Conservation (phyloP, 1,284 basidiomycete genomes). For the Vanrija sp. region DNA sequence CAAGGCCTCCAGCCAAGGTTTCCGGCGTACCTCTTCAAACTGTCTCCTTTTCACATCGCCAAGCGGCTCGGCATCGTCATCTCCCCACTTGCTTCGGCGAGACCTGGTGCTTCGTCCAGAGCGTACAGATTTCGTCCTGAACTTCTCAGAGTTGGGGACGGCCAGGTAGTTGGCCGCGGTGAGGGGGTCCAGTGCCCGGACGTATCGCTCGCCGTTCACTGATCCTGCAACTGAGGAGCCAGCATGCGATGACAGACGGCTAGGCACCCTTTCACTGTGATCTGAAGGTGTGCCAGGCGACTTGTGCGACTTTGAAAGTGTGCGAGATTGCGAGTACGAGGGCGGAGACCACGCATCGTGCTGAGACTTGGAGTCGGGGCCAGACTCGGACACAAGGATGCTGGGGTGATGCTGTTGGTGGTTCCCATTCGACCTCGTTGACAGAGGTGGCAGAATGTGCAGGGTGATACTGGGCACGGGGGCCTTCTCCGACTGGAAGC, state of each 20-base stretch:
- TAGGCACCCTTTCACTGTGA: no score
- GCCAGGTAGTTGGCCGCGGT: constrained; percentile 9
- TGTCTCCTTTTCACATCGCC: constrained; percentile 35
- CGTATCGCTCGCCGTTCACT: no score
- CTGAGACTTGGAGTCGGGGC: no score
- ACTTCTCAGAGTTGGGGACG: constrained; percentile 13
- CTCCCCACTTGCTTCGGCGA: constrained; percentile 39
- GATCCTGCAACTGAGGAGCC: not conserved
- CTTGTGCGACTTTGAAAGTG: not conserved
- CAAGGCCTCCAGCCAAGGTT: not conserved
- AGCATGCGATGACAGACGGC: not conserved
- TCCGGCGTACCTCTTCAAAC: constrained; percentile 36
- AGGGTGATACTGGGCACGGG: constrained; percentile 26
- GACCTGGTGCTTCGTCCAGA: constrained; percentile 23
- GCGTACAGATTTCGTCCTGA: constrained; percentile 5
- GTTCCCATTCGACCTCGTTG: no score
- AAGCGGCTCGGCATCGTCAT: constrained; percentile 43
- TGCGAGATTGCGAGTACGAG: not conserved
- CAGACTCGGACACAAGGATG: no score
- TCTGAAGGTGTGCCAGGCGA: no score
- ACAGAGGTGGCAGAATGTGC: constrained; percentile 13
- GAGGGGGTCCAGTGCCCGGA: not conserved
- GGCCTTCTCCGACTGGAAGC: constrained; percentile 38
- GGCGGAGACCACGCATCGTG: no score
- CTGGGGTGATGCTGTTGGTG: no score